Evolutionary conservation across 768 basidiomycete species (phyloP), one percentile per base, ranked within the genome.

Genomic region (Tubosaeta brunneosetosa): DNA sequence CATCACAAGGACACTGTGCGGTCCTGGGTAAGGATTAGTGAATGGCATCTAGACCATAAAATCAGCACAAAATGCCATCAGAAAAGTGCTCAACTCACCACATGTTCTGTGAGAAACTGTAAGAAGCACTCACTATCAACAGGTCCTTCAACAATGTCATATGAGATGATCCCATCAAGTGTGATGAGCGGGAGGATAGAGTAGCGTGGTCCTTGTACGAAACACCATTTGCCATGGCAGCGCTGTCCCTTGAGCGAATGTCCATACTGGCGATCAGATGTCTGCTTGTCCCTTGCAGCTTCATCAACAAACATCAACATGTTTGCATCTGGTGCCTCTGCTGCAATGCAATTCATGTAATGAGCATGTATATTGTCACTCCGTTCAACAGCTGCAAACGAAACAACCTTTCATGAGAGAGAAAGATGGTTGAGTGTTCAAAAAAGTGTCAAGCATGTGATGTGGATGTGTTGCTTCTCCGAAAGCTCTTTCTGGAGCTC

Each of bases 271-370:
- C 47, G 17, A 8, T 31, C 37, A 27, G n/a, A n/a, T n/a, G n/a
- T n/a, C n/a, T n/a, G n/a, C n/a, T n/a, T n/a, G n/a, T n/a, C n/a
- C n/a, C n/a, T 62, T 0, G 56, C 48, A 26, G 58, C 55, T 32
- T 67, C 56, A 44, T 67, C 59, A 17, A 52, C 22, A 36, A 64
- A 67, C 22, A 67, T 26, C 0, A 66, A 51, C 63, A 62, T 64
- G 12, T 55, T 31, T 14, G 63, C 26, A 49, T 62, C 43, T 0
- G 49, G 52, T 61, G 4, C 62, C 43, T 56, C 47, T 0, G 40
- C 42, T 0, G 27, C 56, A 41, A 62, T 60, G 14, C 5, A 4
- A 10, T 62, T 62, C 50, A 57, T 62, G 26, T 55, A 60, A 37
- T 4, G 50, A 47, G 1, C 49, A 1, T n/a, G n/a, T 12, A 19